These are phyloP conservation scores for Acanthamoeba castellanii DNA, from an alignment of 208 protist genomes.

Conservation along the genomic window DNA sequence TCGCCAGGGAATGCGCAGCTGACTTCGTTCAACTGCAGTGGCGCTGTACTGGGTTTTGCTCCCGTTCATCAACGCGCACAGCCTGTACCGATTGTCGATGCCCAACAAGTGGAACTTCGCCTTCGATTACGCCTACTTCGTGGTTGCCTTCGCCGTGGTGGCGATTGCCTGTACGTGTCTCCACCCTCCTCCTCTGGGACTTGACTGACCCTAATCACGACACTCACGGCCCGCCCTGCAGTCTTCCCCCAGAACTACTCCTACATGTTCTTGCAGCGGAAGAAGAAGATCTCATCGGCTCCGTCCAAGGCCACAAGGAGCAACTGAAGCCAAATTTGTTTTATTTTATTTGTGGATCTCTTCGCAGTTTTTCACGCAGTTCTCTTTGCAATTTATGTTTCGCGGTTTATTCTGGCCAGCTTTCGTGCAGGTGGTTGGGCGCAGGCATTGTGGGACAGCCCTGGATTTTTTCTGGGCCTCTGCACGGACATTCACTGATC, in stretches of 20 bases:
- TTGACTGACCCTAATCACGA: too few species aligned
- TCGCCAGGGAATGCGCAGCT: background rate
- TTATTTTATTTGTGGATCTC: too few species aligned
- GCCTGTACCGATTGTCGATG: background rate
- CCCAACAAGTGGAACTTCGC: constrained; percentile 53
- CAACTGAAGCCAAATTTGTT: too few species aligned
- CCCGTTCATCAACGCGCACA: background rate
- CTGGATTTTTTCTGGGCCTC: too few species aligned
- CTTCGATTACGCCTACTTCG: constrained; percentile 39
- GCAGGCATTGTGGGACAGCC: too few species aligned
- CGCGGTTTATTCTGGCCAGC: too few species aligned
- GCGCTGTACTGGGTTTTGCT: constrained; percentile 5
- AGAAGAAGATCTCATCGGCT: background rate
- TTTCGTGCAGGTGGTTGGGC: too few species aligned
- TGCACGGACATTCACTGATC: too few species aligned
- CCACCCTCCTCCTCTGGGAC: background rate
- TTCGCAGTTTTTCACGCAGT: too few species aligned
- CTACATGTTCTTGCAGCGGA: constrained; percentile 36
- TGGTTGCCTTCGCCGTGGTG: background rate
- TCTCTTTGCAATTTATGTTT: too few species aligned
- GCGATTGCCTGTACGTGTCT: background rate
- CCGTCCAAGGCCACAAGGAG: background rate
- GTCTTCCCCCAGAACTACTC: constrained; percentile 57
- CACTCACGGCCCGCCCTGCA: background rate
- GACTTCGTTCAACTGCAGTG: background rate